A percentile compares a stretch with the other conserved stretches of the same genome.
Conservation (phyloP, 371 early-diverging fungal species). For the Umbelopsis sp. region DNA sequence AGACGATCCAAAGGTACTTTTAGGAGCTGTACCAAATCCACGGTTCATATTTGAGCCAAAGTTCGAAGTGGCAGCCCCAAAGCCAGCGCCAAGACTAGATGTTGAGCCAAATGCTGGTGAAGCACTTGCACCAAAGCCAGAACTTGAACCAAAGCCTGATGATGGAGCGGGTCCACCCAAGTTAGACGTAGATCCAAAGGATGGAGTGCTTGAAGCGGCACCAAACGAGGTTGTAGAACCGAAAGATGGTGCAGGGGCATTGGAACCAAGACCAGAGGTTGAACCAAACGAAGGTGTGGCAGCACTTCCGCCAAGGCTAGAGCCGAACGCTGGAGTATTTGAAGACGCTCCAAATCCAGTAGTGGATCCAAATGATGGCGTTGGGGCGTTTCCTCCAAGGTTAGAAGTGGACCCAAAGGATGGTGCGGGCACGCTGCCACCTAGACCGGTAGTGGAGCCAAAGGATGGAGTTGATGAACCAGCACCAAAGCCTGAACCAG, state of each 20-base stretch:
- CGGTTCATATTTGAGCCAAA: not conserved
- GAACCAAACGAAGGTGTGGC: slow-evolving; percentile 20
- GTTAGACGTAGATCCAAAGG: too few relatives aligned
- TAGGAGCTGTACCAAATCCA: not conserved
- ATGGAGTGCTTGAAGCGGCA: too few relatives aligned
- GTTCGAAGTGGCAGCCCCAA: not conserved
- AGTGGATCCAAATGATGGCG: slow-evolving; percentile 23
- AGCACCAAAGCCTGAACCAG: not conserved
- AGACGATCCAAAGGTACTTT: not conserved
- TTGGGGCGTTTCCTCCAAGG: not conserved
- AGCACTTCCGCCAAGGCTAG: slow-evolving; percentile 13
- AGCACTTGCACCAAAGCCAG: not conserved
- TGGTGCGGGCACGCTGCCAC: too few relatives aligned
- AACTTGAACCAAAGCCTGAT: slow-evolving; percentile 25
- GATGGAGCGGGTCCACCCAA: too few relatives aligned
- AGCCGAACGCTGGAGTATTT: slow-evolving; percentile 26
- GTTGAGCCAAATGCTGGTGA: not conserved
- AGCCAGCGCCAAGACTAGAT: not conserved
- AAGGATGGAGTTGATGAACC: not conserved
- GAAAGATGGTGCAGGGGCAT: too few relatives aligned
- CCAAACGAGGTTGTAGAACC: too few relatives aligned
- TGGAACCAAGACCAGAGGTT: slow-evolving; percentile 21
- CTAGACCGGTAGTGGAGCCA: too few relatives aligned
- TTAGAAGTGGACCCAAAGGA: too few relatives aligned
- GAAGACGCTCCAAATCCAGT: slow-evolving; percentile 20